Base-by-base conservation (phyloP, 169 alveolate genomes). In the Blepharisma undulans region DNA sequence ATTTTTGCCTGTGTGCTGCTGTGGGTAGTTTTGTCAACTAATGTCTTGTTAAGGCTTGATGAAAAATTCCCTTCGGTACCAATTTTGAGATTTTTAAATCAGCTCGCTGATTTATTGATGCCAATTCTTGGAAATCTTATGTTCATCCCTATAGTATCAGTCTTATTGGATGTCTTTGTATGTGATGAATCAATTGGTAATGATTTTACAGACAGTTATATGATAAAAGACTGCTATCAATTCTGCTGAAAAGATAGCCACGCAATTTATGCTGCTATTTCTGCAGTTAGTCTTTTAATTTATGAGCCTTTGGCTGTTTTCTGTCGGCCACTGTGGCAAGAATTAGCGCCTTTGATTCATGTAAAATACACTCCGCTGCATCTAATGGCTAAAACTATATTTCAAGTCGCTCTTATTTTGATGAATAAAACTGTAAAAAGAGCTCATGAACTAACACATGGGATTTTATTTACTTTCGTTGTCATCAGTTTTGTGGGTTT, bases 151-250 rank as follows among this genome's bases (percentile, higher is more conserved):
- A 22, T 61, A 16, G 21, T 34, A 22, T 34, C 92, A 18, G n/a
- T 88, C 7, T 36, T 88, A 25, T 72, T 88, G 25, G 92, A 88
- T 76, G 59, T 66, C 16, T 88, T 88, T 88, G 92, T 88, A 33
- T 88, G 92, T 88, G 92, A 74, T 25, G n/a, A 32, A 29, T 88
- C 92, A 29, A 27, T 74, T n/a, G 92, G 92, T 16, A 19, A 34
- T 76, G 19, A 29, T 22, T 32, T 79, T 4, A 79, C 71, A 25
- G 87, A 79, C 66, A 27, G 34, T 21, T 88, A 36, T 30, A 88
- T 88, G 33, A 4, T 29, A 27, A 33, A 88, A 34, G 92, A 88
- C 59, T 88, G 92, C 59, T 88, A 76, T 6, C 27, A 19, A 25
- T 74, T 74, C 32, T 88, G 92, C 92, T 88, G 92, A 88, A 34